Evolutionary conservation across 2,329 filamentous ascomycete species (phyloP), one percentile per base, ranked within the genome.

Genomic region (Cladosporium austrohemisphaericum): DNA sequence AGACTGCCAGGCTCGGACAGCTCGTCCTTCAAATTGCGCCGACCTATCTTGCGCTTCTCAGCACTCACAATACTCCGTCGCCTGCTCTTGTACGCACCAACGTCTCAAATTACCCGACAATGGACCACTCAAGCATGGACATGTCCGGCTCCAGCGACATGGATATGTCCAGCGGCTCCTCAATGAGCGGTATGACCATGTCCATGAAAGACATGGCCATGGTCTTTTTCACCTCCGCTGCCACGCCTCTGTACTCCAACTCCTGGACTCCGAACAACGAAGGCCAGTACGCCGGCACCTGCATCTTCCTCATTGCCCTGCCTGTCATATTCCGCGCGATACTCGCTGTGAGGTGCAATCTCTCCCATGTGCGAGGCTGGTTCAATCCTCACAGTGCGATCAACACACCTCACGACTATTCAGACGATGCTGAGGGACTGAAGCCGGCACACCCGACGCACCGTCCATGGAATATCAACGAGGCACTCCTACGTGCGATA

Each of bases 291-390:
- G 88, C 87, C 2, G 91, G 82, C 44, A 93, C 89, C 20, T 93
- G 91, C 73, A 86, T 95, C 68, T 95, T 96, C 71, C 77, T 96
- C 50, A 83, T 95, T 64, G 58, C 84, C 35, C 81, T 96, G 40
- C 81, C 84, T 50, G 74, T 82, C 51, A 60, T 84, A 37, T 82
- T 85, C 62, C 86, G 90, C 43, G 72, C 73, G 16, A 74, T 65
- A 14, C 38, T 65, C 4, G 61, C 61, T 2, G 4, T 62, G 0
- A 38, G 62, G 20, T 37, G 49, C 31, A 59, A 60, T 50, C 55
- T 63, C 23, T 36, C 44, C 3, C 37, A 48, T 7, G 20, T 62
- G n/a, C 45, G 33, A 25, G 41, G 25, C 13, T 29, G 32, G 22
- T 35, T 16, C n/a, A 29, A n/a, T 10, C 11, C 32, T 16, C 14